Percentiles rank a stretch among this genome's conserved stretches.
Evolutionary conservation across 352 stramenopile genomes (phyloP).

Genomic region (Globisporangium emineosum): DNA sequence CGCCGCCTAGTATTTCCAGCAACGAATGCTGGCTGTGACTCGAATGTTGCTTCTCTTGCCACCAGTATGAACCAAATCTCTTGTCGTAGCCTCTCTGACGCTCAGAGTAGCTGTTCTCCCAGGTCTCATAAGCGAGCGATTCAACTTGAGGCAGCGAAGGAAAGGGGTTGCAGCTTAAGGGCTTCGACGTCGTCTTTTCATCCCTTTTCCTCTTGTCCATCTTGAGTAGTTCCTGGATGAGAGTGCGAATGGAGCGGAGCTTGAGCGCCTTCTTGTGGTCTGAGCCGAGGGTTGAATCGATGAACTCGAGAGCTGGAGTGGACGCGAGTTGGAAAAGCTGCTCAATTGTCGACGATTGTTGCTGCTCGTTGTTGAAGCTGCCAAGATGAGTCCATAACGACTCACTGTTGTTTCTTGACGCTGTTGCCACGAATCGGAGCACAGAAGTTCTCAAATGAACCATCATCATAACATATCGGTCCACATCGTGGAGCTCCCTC

Average conservation of each 20-base stretch:
- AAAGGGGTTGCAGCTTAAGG: not conserved
- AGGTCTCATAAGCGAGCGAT: slow-evolving; percentile 26
- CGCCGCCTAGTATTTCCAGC: slow-evolving; percentile 61
- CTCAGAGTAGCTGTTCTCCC: not conserved
- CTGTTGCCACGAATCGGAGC: slow-evolving; percentile 25
- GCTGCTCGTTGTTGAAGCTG: not conserved
- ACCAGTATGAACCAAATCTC: slow-evolving; percentile 15
- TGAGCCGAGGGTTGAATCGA: slow-evolving; percentile 22
- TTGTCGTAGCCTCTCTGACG: not conserved
- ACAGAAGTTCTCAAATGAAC: slow-evolving; percentile 21
- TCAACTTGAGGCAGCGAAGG: slow-evolving; percentile 28
- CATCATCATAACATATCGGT: not conserved
- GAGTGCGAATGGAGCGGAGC: slow-evolving; percentile 25
- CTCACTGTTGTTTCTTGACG: not conserved
- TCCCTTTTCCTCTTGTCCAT: not conserved
- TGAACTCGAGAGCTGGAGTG: slow-evolving; percentile 10
- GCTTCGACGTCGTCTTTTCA: not conserved
- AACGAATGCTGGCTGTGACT: slow-evolving; percentile 10
- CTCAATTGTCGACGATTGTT: slow-evolving; percentile 9
- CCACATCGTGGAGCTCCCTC: not conserved
- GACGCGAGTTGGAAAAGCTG: slow-evolving; percentile 30
- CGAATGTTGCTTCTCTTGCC: slow-evolving; percentile 15
- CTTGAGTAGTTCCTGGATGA: slow-evolving; percentile 21
- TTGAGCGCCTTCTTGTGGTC: slow-evolving; percentile 35
- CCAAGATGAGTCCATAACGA: not conserved